Evolutionary conservation across 108 stramenopile species (phyloP), one percentile per base, ranked within the genome.

Genomic region (Stephanodiscus triporus): DNA sequence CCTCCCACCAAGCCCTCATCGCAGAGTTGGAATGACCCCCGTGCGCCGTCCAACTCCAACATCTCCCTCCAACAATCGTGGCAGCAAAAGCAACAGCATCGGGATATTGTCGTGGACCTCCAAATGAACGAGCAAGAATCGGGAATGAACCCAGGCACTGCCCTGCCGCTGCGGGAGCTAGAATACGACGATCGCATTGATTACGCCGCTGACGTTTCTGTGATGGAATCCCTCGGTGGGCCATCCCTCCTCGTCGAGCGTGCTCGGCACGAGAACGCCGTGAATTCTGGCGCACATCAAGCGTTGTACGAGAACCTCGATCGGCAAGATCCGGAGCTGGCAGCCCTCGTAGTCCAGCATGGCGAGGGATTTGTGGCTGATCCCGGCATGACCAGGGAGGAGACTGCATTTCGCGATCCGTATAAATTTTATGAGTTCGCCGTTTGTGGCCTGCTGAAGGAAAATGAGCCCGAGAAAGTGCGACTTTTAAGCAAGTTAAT

Each of bases 391-490:
- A 78, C 89, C 0, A 72, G 82, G 45, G 87, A 89, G 50, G 87
- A 94, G 80, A 83, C 90, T 9, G 90, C 87, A 34, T 84, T 86
- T 74, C 76, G 78, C 32, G 85, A 91, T 70, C 93, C 93, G 14
- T 60, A 90, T 4, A 80, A 79, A 19, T 94, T 94, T 66, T 94
- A 94, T 63, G 78, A 87, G 27, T 84, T 78, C 80, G 93, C 89
- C 9, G 93, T 94, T 2, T 86, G 86, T 58, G 70, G 42, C 17
- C 69, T 94, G 36, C 68, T 94, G 65, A 78, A 85, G 60, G 80
- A 91, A 64, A 87, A 94, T 71, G 93, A 94, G 76, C 93, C 93
- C 10, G 93, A 94, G 69, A 94, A 94, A 80, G 88, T 94, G 9
- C 76, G 90, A 11, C 74, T 94, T 53, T 64, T 94, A 29, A 89